Base-by-base conservation (phyloP, 495 filamentous ascomycete genomes). In the Rostrohypoxylon terebratum region DNA sequence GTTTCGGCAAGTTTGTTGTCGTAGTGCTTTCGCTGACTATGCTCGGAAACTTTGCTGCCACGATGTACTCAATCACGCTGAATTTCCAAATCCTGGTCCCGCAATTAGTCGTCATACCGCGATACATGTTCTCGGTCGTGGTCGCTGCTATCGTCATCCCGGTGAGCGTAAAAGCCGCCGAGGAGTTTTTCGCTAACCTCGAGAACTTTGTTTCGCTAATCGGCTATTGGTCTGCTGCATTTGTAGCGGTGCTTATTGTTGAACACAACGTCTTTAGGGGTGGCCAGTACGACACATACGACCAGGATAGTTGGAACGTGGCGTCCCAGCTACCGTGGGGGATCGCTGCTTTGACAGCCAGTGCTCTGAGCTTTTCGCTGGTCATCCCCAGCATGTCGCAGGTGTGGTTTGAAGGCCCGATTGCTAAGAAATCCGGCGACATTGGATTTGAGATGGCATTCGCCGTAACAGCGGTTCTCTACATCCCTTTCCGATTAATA, bases 401-500 rank as follows among this genome's bases (percentile, higher is more conserved):
- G 78, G 82, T 81, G 21, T 88, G 86, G 86, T 89, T 80, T 59
- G 81, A 80, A 8, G 87, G 87, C 0, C 85, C 86, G 1, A 85
- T 89, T 61, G 86, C 86, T 7, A 64, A 80, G 79, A 82, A 71
- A 33, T 84, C 87, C 16, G 87, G 87, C 1, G 87, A 89, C 76
- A 83, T 89, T 63, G 87, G 87, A 13, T 88, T 89, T 66, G 87
- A 89, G 78, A 53, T 88, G 59, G 87, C 86, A 0, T 84, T 88
- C 69, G 81, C 79, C 0, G 75, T 87, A 16, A 81, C 81, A 21
- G 80, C 78, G 6, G 4, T 84, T 66, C 72, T 88, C 36, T 89
- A 89, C 66, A 34, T 84, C 25, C 83, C 83, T 33, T 54, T 84
- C 7, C 74, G 83, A 60, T 72, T 60, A 33, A 9, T 83, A 44